Percentiles rank a stretch among this genome's conserved stretches.
Conservation (phyloP, 2,329 filamentous ascomycete genomes). For the Hymenoscyphus repandus region DNA sequence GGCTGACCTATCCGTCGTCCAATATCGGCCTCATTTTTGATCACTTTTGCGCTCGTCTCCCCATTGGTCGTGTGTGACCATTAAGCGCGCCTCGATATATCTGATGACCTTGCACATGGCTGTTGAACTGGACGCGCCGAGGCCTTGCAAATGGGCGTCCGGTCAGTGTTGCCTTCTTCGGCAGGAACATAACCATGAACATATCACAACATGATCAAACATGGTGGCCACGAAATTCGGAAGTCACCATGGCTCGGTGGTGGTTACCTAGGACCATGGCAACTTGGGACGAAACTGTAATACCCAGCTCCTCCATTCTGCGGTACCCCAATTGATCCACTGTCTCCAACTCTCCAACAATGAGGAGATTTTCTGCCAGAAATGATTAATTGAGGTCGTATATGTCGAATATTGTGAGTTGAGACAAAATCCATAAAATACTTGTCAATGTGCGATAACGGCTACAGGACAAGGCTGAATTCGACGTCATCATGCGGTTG, state of each 20-base stretch:
- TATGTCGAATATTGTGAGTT: background rate
- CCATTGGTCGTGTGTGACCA: conserved; percentile 4
- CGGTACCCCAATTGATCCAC: background rate
- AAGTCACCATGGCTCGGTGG: background rate
- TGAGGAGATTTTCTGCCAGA: conserved; percentile 2
- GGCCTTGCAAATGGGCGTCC: background rate
- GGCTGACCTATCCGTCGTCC: conserved; percentile 1
- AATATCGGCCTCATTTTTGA: background rate
- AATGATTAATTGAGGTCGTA: background rate
- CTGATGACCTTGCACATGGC: conserved; percentile 3
- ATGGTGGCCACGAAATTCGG: background rate
- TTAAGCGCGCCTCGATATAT: conserved; percentile 9
- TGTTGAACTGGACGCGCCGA: conserved; percentile 6
- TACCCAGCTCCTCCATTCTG: background rate
- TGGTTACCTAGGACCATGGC: background rate
- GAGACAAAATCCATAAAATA: background rate
- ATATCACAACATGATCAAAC: background rate
- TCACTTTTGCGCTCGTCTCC: conserved; percentile 2
- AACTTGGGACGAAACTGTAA: background rate
- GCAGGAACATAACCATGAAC: conserved; percentile 3
- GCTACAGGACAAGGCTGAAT: background rate
- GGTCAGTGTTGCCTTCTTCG: conserved; percentile 3
- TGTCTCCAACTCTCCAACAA: background rate
- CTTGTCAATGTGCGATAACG: background rate
- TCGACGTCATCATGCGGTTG: conserved; percentile 16